Conservation (phyloP, 805 yeast species). For the Ogataea naganishii region DNA sequence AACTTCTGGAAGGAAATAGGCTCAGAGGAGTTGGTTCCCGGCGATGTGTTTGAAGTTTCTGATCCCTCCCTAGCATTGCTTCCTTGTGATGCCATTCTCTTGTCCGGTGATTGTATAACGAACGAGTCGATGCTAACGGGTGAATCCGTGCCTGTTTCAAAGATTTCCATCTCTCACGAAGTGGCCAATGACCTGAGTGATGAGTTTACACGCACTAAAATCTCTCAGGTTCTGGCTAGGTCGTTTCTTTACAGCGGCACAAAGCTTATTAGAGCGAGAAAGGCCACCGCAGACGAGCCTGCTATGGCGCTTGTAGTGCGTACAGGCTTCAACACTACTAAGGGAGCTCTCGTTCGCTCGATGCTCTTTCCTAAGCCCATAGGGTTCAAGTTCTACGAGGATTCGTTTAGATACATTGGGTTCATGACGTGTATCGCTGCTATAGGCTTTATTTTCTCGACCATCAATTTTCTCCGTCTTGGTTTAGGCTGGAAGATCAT, state of each 20-base stretch:
- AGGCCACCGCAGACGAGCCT: constrained; percentile 50
- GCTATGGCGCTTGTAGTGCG: constrained; percentile 83
- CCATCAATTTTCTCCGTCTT: constrained; percentile 70
- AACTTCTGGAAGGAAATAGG: constrained; percentile 84
- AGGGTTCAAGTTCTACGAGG: constrained; percentile 87
- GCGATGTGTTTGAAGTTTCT: constrained; percentile 87
- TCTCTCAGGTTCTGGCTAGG: constrained; percentile 58
- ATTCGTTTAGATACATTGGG: constrained; percentile 93
- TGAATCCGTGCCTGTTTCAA: constrained; percentile 94
- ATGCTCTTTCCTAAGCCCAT: constrained; percentile 95
- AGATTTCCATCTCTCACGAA: constrained; percentile 56
- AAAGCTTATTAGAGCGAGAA: constrained; percentile 72
- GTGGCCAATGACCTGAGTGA: constrained; percentile 46
- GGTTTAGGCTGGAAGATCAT: constrained; percentile 65
- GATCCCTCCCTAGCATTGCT: constrained; percentile 68
- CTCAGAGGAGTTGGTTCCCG: constrained; percentile 83
- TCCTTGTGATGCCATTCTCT: constrained; percentile 84
- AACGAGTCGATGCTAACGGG: constrained; percentile 98
- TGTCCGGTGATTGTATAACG: constrained; percentile 92
- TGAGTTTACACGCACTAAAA: constrained; percentile 47
- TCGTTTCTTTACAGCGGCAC: constrained; percentile 87
- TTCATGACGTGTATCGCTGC: constrained; percentile 84
- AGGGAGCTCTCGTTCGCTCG: constrained; percentile 87
- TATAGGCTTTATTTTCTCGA: constrained; percentile 76
- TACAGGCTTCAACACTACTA: constrained; percentile 92